Base-by-base conservation (phyloP, 1,284 basidiomycete genomes). In the Erythrobasidium hasegawianum region DNA sequence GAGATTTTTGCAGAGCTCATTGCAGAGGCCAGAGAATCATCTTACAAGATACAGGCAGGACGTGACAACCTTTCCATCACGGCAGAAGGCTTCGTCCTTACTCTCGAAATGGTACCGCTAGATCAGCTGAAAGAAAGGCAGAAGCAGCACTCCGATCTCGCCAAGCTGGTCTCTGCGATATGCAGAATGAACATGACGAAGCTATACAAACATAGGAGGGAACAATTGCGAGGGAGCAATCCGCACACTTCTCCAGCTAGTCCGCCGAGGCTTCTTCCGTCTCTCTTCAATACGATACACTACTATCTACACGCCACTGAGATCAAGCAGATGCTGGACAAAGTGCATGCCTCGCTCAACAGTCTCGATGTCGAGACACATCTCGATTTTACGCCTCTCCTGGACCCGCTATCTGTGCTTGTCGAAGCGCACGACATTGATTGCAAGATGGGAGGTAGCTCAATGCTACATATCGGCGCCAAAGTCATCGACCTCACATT, bases 1-100 rank as follows among this genome's bases (percentile, higher is more conserved):
- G 62, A 65, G 22, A 49, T 65, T 8, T 65, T 65, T 49, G 62
- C 62, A 26, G 55, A 65, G 55, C 54, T 65, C 10, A 65, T 65
- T 22, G 45, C 41, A 40, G 62, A 65, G 43, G 62, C 62, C 8
- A n/a, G 62, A 13, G 56, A 58, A 11, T 49, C 33, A 29, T 49
- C 62, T 22, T n/a, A 20, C 18, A 47, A 49, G 8, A 53, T 65
- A 18, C 55, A 26, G 1, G 62, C 62, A n/a, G 55, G 50, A 4
- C 62, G 62, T 13, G 53, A 65, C 27, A 27, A 43, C 4, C 43
- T 65, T 1, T 43, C 47, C 10, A 43, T 65, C 13, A 29, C 22
- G 18, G 16, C 40, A 10, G 55, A 13, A 29, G 2, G 29, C 1
- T 58, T 65, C 55, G 38, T 8, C 26, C 27, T 65, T 1, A 50